phyloP scores from a whole-genome alignment of 768 basidiomycete genomes.

The Glaciozyma antarctica region DNA sequence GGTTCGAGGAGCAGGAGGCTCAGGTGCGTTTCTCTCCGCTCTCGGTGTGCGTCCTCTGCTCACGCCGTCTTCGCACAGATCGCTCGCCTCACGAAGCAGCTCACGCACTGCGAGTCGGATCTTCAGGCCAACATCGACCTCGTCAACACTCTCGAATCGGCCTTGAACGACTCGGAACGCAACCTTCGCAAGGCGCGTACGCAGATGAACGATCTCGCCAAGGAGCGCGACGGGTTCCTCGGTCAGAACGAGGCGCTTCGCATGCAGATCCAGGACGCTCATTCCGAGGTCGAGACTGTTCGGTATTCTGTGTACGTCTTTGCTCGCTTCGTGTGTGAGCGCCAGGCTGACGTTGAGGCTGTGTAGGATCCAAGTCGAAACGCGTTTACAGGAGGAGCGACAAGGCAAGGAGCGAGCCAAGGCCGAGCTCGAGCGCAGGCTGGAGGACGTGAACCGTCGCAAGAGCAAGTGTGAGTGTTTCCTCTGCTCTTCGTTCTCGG shows the following conservation, averaged over 20 bases:
- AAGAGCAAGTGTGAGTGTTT: constrained; percentile 68
- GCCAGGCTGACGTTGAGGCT: constrained; percentile 47
- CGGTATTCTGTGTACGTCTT: constrained; percentile 38
- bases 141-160: constrained; percentile 70
- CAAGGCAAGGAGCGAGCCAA: constrained; percentile 79
- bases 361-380: constrained; percentile 43
- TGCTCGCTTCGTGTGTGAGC: constrained; percentile 21
- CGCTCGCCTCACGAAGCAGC: constrained; percentile 83
- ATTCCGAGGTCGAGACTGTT: constrained; percentile 66
- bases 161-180: constrained; percentile 83
- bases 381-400: constrained; percentile 74
- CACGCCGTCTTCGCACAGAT: constrained; percentile 58
- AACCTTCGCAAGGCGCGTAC: constrained; percentile 89
- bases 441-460: constrained; percentile 70
- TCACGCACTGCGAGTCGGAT: constrained; percentile 86
- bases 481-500: background rate
- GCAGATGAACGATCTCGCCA: constrained; percentile 80
- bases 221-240: constrained; percentile 69
- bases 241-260: constrained; percentile 58
- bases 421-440: constrained; percentile 74
- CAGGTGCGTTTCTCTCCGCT: constrained; percentile 5
- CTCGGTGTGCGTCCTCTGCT: constrained; percentile 1
- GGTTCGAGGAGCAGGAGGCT: constrained; percentile 32
- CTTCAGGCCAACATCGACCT: constrained; percentile 85
- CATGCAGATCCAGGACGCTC: constrained; percentile 62